Conservation (phyloP, 1,284 basidiomycete species). For the Entoloma clypeatum region DNA sequence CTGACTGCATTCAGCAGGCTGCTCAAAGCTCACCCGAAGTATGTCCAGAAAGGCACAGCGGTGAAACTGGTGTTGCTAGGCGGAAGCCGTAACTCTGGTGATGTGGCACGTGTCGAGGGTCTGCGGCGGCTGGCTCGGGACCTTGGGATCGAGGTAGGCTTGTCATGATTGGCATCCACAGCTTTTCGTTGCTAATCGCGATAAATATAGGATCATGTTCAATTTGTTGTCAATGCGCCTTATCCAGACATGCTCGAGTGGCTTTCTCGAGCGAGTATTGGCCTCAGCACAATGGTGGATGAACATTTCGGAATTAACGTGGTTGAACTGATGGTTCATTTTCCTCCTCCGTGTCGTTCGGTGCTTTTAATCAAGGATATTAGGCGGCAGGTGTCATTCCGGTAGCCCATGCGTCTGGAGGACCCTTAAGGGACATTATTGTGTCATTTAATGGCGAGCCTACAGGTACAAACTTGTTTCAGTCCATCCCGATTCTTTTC, state of each 20-base stretch:
- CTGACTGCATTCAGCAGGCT: conserved; percentile 67
- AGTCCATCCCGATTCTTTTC: not conserved
- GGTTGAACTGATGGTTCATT: conserved; percentile 91
- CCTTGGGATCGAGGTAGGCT: conserved; percentile 60
- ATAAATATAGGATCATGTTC: conserved; percentile 56
- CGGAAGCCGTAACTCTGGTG: conserved; percentile 75
- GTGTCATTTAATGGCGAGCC: conserved; percentile 67
- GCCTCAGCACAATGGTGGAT: conserved; percentile 96
- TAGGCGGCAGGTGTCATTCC: conserved; percentile 94
- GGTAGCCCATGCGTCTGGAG: conserved; percentile 89
- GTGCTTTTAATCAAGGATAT: conserved; percentile 3
- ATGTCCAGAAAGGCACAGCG: conserved; percentile 28
- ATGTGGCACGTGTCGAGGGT: conserved; percentile 65
- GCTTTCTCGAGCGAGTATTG: conserved; percentile 75
- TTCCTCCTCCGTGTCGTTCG: conserved; percentile 7
- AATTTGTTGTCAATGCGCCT: conserved; percentile 83
- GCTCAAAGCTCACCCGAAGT: conserved; percentile 58
- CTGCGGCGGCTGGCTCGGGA: conserved; percentile 60
- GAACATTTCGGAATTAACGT: conserved; percentile 99
- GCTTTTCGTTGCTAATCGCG: not conserved
- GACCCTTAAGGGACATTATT: conserved; percentile 89
- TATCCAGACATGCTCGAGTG: conserved; percentile 69
- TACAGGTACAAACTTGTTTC: conserved; percentile 50
- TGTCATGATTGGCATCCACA: conserved; percentile 1
- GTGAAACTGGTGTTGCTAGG: conserved; percentile 76